phyloP scores from a whole-genome alignment of 108 stramenopile species.

The Epithemia pelagica region DNA sequence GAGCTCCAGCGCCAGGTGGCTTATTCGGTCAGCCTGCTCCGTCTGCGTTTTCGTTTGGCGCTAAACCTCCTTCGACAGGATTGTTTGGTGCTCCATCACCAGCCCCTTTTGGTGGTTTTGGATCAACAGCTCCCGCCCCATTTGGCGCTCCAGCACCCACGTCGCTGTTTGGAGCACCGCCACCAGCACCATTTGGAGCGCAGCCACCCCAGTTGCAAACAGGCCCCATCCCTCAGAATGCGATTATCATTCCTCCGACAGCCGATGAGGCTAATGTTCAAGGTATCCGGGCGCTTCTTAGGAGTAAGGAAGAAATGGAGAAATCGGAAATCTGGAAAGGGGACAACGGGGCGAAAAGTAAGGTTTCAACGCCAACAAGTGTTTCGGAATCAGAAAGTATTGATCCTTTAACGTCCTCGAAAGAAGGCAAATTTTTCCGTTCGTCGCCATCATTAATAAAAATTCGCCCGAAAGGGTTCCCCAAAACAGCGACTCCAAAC shows the following conservation, averaged over 20 bases:
- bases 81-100: constrained; percentile 30
- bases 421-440: constrained; percentile 6
- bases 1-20: constrained; percentile 48
- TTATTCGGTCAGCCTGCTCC: constrained; percentile 57
- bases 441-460: constrained; percentile 56
- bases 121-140: constrained; percentile 35
- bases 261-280: constrained; percentile 63
- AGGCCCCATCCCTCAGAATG: constrained; percentile 14
- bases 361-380: constrained; percentile 5
- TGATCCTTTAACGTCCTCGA: neutral
- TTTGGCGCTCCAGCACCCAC: constrained; percentile 2
- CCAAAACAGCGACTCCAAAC: constrained; percentile 24
- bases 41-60: constrained; percentile 30
- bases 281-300: constrained; percentile 70
- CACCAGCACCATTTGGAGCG: constrained; percentile 38
- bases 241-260: constrained; percentile 45
- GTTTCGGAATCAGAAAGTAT: constrained; percentile 5
- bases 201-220: constrained; percentile 22
- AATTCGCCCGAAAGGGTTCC: constrained; percentile 76
- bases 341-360: constrained; percentile 4
- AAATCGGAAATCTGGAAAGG: constrained; percentile 64
- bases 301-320: constrained; percentile 67
- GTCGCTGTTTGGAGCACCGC: constrained; percentile 37
- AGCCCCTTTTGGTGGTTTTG: constrained; percentile 47
- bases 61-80: constrained; percentile 26